Evolutionary conservation across 2,329 filamentous ascomycete species (phyloP).

Genomic region (Alternaria sp.): DNA sequence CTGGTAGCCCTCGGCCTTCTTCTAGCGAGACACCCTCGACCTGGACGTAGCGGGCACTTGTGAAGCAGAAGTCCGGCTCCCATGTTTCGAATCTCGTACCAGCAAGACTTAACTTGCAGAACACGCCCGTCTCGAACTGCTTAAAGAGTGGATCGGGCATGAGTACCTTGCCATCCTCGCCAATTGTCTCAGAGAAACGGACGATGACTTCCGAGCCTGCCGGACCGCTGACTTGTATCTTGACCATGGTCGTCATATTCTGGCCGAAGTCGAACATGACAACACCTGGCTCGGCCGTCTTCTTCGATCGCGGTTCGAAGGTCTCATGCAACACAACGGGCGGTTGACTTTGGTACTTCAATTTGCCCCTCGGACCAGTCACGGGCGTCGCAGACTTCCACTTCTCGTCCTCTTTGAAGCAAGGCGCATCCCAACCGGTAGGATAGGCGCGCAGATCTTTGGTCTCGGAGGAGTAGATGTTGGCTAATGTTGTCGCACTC

Average conservation of each 20-base stretch:
- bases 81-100: slow-evolving; percentile 44
- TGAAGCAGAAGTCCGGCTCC: slow-evolving; percentile 54
- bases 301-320: slow-evolving; percentile 36
- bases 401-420: slow-evolving; percentile 31
- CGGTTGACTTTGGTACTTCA: slow-evolving; percentile 51
- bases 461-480: slow-evolving; percentile 52
- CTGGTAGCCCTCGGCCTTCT: slow-evolving; percentile 30
- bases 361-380: slow-evolving; percentile 49
- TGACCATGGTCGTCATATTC: slow-evolving; percentile 44
- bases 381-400: slow-evolving; percentile 49
- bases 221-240: slow-evolving; percentile 32
- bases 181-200: slow-evolving; percentile 41
- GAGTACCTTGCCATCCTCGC: slow-evolving; percentile 43
- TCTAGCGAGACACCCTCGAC: slow-evolving; percentile 48
- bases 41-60: slow-evolving; percentile 52
- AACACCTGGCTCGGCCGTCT: slow-evolving; percentile 27
- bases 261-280: slow-evolving; percentile 44
- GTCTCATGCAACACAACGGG: slow-evolving; percentile 49
- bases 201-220: slow-evolving; percentile 39
- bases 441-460: slow-evolving; percentile 48
- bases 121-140: slow-evolving; percentile 48
- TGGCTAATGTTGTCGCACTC: slow-evolving; percentile 50
- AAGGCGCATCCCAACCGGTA: slow-evolving; percentile 36
- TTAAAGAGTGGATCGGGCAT: slow-evolving; percentile 53
- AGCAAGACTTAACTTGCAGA: slow-evolving; percentile 48